Evolutionary conservation across 768 basidiomycete genomes (phyloP), one percentile per base, ranked within the genome.

Genomic region (Porpolomopsis calyptriformis): DNA sequence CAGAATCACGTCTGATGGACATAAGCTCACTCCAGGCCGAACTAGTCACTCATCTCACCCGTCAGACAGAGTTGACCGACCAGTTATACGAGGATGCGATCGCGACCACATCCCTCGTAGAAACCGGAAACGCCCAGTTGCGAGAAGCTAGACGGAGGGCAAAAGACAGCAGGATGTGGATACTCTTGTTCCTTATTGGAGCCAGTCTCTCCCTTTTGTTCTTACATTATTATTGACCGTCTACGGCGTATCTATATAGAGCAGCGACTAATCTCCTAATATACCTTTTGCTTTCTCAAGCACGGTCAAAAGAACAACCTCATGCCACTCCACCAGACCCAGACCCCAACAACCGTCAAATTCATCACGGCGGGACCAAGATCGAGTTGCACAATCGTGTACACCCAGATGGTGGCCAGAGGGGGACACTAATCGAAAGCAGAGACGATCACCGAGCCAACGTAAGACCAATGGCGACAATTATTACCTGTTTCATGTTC

Each of bases 61-160:
- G 71, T 56, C 96, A 99, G 70, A 85, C 85, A 2, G 93, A 93
- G 67, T 64, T 92, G 53, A 91, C 92, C 8, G 93, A 98, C 56
- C 80, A 89, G 61, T 67, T 99, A 49, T 96, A 90, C 58, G 91
- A 96, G 54, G 94, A 99, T 57, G 93, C 91, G 7, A 82, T 96
- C 45, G 78, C 84, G 1, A 87, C 86, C 23, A 84, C 88, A 9
- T 80, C 78, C 6, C 85, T 80, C 39, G 82, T 97, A 31, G 85
- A 86, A 54, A 86, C 85, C 61, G 92, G 94, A 26, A 97, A 97
- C 55, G 70, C 74, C 35, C 90, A 99, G 63, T 71, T 99, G 46
- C 81, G 77, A 60, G 89, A 92, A 67, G 94, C 96, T 12, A 80
- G 80, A 60, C 74, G 88, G 61, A 72, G 92, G 46, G 85, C 84